Conservation (phyloP, 345 rosid species). For the Arabidopsis suecica region DNA sequence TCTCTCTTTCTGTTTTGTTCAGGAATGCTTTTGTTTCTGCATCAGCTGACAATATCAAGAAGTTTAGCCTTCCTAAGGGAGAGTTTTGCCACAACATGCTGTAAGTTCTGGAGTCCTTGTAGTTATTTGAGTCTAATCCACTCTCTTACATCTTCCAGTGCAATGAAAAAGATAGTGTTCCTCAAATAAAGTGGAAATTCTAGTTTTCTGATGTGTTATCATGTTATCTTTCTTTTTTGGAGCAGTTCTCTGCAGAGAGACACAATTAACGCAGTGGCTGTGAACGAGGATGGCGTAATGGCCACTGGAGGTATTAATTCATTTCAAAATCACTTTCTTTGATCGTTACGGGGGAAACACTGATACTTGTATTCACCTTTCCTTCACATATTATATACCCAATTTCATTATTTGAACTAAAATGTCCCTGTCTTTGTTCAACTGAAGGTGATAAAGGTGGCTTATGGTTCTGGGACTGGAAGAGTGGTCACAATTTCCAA, state of each 20-base stretch:
- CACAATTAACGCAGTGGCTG: constrained; percentile 77
- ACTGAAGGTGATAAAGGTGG: constrained; percentile 79
- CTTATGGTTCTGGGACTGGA: constrained; percentile 98
- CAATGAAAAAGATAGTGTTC: neutral
- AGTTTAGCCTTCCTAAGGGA: constrained; percentile 84
- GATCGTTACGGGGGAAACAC: neutral
- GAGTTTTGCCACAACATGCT: constrained; percentile 93
- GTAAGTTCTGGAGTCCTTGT: constrained; percentile 54
- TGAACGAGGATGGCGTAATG: constrained; percentile 86
- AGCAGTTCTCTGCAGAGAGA: constrained; percentile 84
- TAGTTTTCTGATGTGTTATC: neutral
- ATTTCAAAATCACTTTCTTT: constrained; percentile 5
- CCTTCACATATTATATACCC: constrained; percentile 1
- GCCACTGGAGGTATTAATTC: constrained; percentile 75
- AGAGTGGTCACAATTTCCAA: constrained; percentile 91
- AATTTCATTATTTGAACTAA: constrained; percentile 8
- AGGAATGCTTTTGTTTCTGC: constrained; percentile 90
- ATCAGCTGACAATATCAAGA: constrained; percentile 88
- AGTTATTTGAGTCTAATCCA: neutral
- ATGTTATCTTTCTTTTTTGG: constrained; percentile 1
- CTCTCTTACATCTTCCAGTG: neutral
- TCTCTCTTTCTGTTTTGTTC: constrained; percentile 30
- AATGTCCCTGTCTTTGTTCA: neutral
- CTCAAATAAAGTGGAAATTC: neutral
- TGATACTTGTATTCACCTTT: neutral